Evolutionary conservation across 495 filamentous ascomycete species (phyloP).

Genomic region (Penicillium nucicola): DNA sequence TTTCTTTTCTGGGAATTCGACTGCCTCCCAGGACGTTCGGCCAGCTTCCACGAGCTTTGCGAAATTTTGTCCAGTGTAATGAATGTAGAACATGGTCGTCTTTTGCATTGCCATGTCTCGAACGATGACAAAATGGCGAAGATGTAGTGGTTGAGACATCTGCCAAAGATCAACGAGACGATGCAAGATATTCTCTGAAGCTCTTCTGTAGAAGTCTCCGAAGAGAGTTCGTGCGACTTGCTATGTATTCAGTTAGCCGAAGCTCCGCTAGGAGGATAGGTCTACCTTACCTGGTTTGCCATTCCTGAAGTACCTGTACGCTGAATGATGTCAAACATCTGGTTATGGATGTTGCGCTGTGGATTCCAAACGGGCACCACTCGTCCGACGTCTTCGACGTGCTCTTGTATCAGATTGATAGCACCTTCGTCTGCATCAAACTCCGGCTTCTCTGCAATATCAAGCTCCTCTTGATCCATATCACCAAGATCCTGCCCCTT

Average conservation of each 20-base stretch:
- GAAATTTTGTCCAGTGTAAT: constrained; percentile 57
- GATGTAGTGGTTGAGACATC: constrained; percentile 58
- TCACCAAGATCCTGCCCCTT: constrained; percentile 21
- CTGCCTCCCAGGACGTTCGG: constrained; percentile 55
- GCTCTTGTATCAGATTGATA: constrained; percentile 20
- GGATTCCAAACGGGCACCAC: constrained; percentile 54
- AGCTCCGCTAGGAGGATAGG: not conserved
- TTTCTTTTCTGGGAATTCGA: constrained; percentile 43
- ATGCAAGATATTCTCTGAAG: constrained; percentile 53
- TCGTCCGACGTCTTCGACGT: constrained; percentile 32
- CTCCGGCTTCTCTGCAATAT: constrained; percentile 14
- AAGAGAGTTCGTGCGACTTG: constrained; percentile 47
- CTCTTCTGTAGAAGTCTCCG: constrained; percentile 55
- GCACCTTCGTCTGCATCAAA: constrained; percentile 18
- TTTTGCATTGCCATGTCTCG: constrained; percentile 54
- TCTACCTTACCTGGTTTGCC: constrained; percentile 44
- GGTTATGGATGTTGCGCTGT: constrained; percentile 49
- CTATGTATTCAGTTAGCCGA: constrained; percentile 19
- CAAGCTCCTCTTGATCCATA: constrained; percentile 33
- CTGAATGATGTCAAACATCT: constrained; percentile 53
- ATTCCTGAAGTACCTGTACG: constrained; percentile 48
- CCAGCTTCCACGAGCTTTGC: constrained; percentile 55
- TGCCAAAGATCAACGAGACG: constrained; percentile 59
- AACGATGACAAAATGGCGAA: constrained; percentile 61
- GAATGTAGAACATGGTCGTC: constrained; percentile 54